Evolutionary conservation across 2,329 filamentous ascomycete genomes (phyloP), one percentile per base, ranked within the genome.

Genomic region (Pestalotiopsis sp.): DNA sequence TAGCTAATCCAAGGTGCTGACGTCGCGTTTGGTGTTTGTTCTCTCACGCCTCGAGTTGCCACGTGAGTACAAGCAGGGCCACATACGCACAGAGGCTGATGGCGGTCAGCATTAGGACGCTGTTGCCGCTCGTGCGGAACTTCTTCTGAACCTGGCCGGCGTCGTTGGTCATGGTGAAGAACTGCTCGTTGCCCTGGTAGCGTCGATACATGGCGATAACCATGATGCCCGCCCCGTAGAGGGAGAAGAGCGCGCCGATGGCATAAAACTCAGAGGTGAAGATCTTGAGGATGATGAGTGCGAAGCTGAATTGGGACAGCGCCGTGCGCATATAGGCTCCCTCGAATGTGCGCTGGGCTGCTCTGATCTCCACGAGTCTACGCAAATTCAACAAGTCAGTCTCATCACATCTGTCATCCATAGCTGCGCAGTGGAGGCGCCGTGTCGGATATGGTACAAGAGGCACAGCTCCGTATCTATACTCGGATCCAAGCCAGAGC

Each of bases 191-290:
- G 68, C 96, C 95, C 81, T 98, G 93, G 77, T 95, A 93, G 66
- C 96, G 90, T 68, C 96, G 89, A 81, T 97, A 97, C 66, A 94
- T 84, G 74, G 94, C 92, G 69, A 97, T 93, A 31, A 93, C 85
- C 77, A 98, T 84, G 62, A 99, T 89, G 6, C 93, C 93, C 3
- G 91, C 90, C 13, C 95, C 96, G 77, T 98, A 98, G 63, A 94
- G 91, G 58, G 96, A 95, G 78, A 98, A 98, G 40, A 99, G 86
- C 6, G 96, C 96, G n/a, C 96, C 96, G 71, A 98, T 97, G 73
- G 92, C 90, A 82, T 98, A 98, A 84, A 99, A 98, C 78, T 98
- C 96, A 66, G 91, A 89, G 9, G 94, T 98, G 83, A 99, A 98
- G 80, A 99, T 97, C 83, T 97, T 97, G 73, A 97, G 89, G 66